Base-by-base conservation (phyloP, 1,284 basidiomycete genomes). In the Trichosporon ovoides region DNA sequence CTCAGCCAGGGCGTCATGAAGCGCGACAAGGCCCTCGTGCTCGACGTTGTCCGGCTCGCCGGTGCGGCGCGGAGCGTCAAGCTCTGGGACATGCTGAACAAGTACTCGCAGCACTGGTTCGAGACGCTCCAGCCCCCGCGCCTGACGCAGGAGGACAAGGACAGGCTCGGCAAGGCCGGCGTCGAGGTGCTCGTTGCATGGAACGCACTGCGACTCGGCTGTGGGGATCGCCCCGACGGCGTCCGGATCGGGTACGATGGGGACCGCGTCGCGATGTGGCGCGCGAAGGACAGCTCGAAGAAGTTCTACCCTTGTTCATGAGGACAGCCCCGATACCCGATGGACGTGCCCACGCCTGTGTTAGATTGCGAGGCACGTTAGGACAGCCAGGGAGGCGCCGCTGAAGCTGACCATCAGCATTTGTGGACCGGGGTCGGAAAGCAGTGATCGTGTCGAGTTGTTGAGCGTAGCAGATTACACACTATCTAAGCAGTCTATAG, bases 11-110 rank as follows among this genome's bases (percentile, higher is more conserved):
- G 5, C 24, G 22, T 48, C 12, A 48, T 19, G 22, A 12, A 16
- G 7, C 43, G 43, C 24, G 43, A 48, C 24, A 22, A 24, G 12
- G 13, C 6, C 14, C 22, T 48, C 6, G 28, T 24, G 43, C 24
- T 48, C 24, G 43, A 48, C 43, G 9, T 31, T 7, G 12, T 48
- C 43, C 43, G 43, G 16, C 43, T 48, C 24, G 43, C 43, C 16
- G 43, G 24, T 16, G 43, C 24, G 22, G 11, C 7, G 7, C 28
- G 19, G 43, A 48, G 43, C 24, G 6, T 7, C 12, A 7, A 24
- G 43, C 43, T 48, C 43, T 48, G 43, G 43, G 43, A 48, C 24
- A 48, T 48, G 43, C 43, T 48, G 14, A 48, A 48, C 43, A 48
- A 48, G 22, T 48, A 48, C 43, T 48, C 43, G 13, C 22, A 9